These are phyloP conservation scores for Vicia faba DNA, from an alignment of 306 rosid genomes.

Conservation along the genomic window DNA sequence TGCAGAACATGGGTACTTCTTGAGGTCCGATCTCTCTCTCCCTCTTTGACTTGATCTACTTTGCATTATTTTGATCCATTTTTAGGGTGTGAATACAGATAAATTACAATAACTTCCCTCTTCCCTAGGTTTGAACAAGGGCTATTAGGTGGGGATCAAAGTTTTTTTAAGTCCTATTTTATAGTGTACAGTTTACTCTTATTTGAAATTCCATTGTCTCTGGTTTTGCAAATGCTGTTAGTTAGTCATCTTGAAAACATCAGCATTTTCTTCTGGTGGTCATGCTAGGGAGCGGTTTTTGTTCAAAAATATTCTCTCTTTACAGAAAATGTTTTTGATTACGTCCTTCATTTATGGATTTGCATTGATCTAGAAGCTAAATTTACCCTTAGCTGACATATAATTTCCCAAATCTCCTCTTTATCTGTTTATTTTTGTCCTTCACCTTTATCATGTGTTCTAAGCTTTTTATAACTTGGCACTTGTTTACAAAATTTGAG, in stretches of 20 bases:
- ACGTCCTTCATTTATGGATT: background rate
- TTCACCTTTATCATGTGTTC: background rate
- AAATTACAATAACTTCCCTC: conserved; percentile 16
- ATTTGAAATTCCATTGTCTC: conserved; percentile 14
- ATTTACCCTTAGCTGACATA: conserved; percentile 27
- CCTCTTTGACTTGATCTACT: too few relatives aligned
- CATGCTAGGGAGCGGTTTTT: conserved; percentile 19
- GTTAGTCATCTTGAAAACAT: conserved; percentile 14
- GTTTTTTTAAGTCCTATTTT: conserved; percentile 21
- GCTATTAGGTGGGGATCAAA: background rate
- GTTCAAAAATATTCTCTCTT: background rate
- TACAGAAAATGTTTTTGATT: conserved; percentile 25
- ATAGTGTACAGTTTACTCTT: conserved; percentile 1
- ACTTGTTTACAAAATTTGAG: conserved; percentile 4
- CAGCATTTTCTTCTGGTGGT: conserved; percentile 7
- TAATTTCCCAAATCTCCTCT: conserved; percentile 9
- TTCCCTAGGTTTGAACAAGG: conserved; percentile 7
- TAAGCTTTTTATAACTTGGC: conserved; percentile 9
- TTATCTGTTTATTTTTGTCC: conserved; percentile 16
- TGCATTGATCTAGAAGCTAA: conserved; percentile 26
- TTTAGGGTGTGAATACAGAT: background rate
- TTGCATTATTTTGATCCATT: too few relatives aligned
- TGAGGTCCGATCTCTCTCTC: conserved; percentile 53
- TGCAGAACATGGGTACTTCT: conserved; percentile 78
- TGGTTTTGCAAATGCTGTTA: conserved; percentile 12